Conservation (phyloP, 2,329 filamentous ascomycete species). For the Clarireedia paspali region DNA sequence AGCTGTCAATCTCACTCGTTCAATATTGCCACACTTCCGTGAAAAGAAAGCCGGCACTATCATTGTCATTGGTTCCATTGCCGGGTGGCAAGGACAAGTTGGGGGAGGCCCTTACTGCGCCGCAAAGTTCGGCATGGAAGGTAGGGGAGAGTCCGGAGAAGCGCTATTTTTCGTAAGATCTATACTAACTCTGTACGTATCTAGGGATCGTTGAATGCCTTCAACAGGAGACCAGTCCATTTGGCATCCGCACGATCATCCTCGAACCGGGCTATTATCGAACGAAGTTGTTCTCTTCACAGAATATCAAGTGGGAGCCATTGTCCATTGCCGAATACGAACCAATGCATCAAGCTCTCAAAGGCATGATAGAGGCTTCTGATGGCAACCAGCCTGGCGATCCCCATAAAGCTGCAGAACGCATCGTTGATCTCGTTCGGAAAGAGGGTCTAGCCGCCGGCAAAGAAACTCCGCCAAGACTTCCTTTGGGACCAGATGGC, state of each 20-base stretch:
- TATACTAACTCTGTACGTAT: not conserved
- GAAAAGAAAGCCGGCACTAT: constrained; percentile 31
- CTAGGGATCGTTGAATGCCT: constrained; percentile 12
- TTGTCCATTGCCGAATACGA: constrained; percentile 8
- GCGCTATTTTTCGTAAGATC: not conserved
- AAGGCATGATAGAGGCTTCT: constrained; percentile 16
- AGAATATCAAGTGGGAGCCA: constrained; percentile 3
- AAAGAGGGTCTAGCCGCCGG: constrained; percentile 28
- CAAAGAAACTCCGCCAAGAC: constrained; percentile 26
- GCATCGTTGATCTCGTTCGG: constrained; percentile 33
- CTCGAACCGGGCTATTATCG: constrained; percentile 44
- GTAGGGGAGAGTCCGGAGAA: not conserved
- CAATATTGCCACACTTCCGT: constrained; percentile 40
- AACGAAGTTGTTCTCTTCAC: constrained; percentile 34
- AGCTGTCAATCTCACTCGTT: constrained; percentile 39
- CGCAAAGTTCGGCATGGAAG: constrained; percentile 17
- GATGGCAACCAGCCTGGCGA: constrained; percentile 34
- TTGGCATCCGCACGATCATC: constrained; percentile 13
- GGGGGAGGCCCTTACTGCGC: constrained; percentile 9
- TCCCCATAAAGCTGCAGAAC: constrained; percentile 31
- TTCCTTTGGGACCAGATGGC: constrained; percentile 32
- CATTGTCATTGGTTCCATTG: constrained; percentile 12
- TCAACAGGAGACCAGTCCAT: constrained; percentile 8
- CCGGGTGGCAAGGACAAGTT: constrained; percentile 11
- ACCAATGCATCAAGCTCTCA: not conserved